phyloP scores from a whole-genome alignment of 805 yeast genomes.

The Scheffersomyces lignosus region DNA sequence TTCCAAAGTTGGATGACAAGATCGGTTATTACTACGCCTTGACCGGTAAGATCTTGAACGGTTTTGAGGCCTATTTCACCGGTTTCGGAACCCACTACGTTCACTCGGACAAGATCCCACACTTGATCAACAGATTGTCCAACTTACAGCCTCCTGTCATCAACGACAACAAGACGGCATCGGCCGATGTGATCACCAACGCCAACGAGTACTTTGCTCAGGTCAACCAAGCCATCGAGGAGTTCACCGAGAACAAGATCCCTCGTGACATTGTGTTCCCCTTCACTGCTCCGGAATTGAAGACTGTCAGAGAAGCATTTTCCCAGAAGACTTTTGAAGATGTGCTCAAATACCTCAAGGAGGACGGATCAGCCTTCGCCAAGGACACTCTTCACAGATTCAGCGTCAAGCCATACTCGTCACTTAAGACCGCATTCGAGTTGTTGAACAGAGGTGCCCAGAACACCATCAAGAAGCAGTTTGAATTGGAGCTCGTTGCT shows the following conservation, averaged over 20 bases:
- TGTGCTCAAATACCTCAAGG: conserved; percentile 51
- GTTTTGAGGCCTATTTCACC: conserved; percentile 75
- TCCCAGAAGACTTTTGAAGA: conserved; percentile 51
- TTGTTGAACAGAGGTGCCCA: conserved; percentile 61
- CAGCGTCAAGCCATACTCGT: conserved; percentile 70
- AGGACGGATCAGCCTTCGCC: conserved; percentile 69
- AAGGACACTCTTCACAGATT: conserved; percentile 53
- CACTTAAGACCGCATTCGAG: conserved; percentile 70
- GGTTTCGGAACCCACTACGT: conserved; percentile 94
- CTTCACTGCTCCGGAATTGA: conserved; percentile 54
- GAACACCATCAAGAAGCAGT: conserved; percentile 61
- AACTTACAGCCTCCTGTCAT: conserved; percentile 50
- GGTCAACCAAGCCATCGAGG: conserved; percentile 74
- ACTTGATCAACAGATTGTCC: conserved; percentile 63
- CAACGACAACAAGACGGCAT: conserved; percentile 28
- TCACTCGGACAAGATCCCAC: conserved; percentile 60
- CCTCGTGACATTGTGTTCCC: conserved; percentile 65
- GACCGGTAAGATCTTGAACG: conserved; percentile 78
- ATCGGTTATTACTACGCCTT: conserved; percentile 83
- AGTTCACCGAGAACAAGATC: conserved; percentile 61
- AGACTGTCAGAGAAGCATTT: conserved; percentile 70
- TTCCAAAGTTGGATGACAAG: conserved; percentile 79
- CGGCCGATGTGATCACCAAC: conserved; percentile 18
- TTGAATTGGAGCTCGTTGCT: conserved; percentile 69
- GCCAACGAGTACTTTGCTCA: conserved; percentile 49